These are phyloP conservation scores for Aquilaria malaccensis DNA, from an alignment of 345 rosid genomes.

Conservation along the genomic window DNA sequence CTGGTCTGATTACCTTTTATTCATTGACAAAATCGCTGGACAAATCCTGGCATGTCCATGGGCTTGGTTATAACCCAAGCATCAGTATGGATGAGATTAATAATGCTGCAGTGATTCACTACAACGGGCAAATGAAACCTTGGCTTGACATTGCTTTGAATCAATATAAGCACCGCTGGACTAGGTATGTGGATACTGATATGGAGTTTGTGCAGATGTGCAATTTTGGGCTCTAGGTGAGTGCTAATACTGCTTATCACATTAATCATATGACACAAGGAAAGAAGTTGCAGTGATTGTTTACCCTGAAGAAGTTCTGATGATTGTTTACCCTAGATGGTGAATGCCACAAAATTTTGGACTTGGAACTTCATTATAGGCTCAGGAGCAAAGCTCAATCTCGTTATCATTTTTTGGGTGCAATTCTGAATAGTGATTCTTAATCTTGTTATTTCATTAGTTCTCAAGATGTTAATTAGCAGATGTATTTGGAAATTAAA, in stretches of 20 bases:
- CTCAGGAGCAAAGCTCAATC: conserved; percentile 17
- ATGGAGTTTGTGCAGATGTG: conserved; percentile 75
- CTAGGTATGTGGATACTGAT: conserved; percentile 74
- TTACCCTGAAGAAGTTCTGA: neutral
- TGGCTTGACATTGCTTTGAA: conserved; percentile 95
- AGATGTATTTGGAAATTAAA: conserved; percentile 19
- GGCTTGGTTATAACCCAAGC: conserved; percentile 88
- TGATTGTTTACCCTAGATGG: conserved; percentile 7
- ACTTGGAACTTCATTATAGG: conserved; percentile 16
- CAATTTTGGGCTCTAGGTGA: conserved; percentile 74
- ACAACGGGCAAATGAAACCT: conserved; percentile 95
- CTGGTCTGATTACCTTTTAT: conserved; percentile 87
- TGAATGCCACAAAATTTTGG: conserved; percentile 20
- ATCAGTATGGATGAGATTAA: conserved; percentile 76
- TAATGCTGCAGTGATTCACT: conserved; percentile 87
- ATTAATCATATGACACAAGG: conserved; percentile 18
- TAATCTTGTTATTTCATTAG: conserved; percentile 7
- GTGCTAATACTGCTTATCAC: conserved; percentile 6
- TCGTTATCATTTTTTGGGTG: conserved; percentile 7
- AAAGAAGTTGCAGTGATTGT: conserved; percentile 22
- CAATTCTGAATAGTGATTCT: conserved; percentile 5
- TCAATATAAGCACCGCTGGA: conserved; percentile 87
- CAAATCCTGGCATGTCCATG: conserved; percentile 90
- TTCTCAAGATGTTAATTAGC: conserved; percentile 4
- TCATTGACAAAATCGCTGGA: conserved; percentile 75